A percentile compares a stretch with the other conserved stretches of the same genome.
Evolutionary conservation across 495 filamentous ascomycete species (phyloP).

Genomic region (Penicillium maclennaniae): DNA sequence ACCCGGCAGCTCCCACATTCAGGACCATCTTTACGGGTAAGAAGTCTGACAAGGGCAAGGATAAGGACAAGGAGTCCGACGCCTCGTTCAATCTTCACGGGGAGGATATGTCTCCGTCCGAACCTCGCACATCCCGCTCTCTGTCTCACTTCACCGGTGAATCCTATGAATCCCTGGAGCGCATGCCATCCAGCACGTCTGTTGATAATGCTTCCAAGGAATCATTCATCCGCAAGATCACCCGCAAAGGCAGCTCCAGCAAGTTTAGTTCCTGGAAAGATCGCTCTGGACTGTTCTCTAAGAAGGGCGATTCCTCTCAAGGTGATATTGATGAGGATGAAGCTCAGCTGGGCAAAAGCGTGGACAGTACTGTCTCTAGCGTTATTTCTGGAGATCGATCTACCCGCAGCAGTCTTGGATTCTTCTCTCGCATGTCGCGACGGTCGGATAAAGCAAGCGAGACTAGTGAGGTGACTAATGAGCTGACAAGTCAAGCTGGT

Average conservation of each 20-base stretch:
- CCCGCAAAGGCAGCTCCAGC: constrained; percentile 73
- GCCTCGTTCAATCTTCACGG: constrained; percentile 35
- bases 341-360: constrained; percentile 44
- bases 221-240: constrained; percentile 67
- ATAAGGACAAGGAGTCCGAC: constrained; percentile 31
- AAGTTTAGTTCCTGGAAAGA: constrained; percentile 76
- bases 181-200: constrained; percentile 60
- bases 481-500: constrained; percentile 44
- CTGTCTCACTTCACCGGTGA: constrained; percentile 63
- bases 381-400: constrained; percentile 43
- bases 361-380: constrained; percentile 44
- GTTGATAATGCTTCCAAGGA: constrained; percentile 60
- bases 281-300: constrained; percentile 58
- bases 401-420: constrained; percentile 44
- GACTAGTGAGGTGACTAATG: constrained; percentile 44
- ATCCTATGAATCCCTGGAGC: constrained; percentile 72
- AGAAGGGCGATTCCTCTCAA: constrained; percentile 54
- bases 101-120: constrained; percentile 56
- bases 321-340: constrained; percentile 52
- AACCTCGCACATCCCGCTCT: constrained; percentile 59
- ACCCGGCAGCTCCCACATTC: constrained; percentile 59
- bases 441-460: constrained; percentile 45
- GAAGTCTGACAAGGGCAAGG: constrained; percentile 39
- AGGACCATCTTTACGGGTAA: constrained; percentile 46
- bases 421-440: constrained; percentile 50